These are phyloP conservation scores for Cryptomeria japonica DNA, from an alignment of 75 land plant species.

Conservation along the genomic window DNA sequence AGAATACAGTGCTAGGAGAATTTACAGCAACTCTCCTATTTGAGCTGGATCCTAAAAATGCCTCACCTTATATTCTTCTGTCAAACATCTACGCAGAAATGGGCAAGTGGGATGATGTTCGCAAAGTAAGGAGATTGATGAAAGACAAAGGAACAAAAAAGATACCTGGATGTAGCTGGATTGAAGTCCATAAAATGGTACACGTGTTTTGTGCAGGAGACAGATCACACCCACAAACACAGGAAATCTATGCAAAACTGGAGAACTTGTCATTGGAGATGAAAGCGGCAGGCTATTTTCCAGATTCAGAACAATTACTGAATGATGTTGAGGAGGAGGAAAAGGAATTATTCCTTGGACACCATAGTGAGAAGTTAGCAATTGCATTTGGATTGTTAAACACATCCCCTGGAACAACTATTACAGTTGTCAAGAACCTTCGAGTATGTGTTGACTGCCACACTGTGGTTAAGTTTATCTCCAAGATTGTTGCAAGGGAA, in stretches of 20 bases:
- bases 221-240: constrained; percentile 16
- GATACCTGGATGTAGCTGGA: constrained; percentile 23
- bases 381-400: constrained; percentile 32
- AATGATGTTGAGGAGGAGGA: constrained; percentile 24
- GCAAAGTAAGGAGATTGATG: constrained; percentile 24
- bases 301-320: constrained; percentile 14
- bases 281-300: constrained; percentile 18
- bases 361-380: constrained; percentile 37
- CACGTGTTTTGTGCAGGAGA: constrained; percentile 38
- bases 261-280: constrained; percentile 15
- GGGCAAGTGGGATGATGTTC: constrained; percentile 26
- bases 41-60: constrained; percentile 23
- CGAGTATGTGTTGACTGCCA: constrained; percentile 17
- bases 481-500: constrained; percentile 12
- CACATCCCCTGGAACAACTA: constrained; percentile 6
- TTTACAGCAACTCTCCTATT: background rate
- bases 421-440: constrained; percentile 24
- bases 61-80: constrained; percentile 29
- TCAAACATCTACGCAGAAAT: constrained; percentile 32
- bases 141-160: constrained; percentile 16
- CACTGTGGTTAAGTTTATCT: constrained; percentile 9
- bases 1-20: constrained; percentile 20
- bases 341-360: constrained; percentile 18
- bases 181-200: constrained; percentile 28
- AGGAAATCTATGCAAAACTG: constrained; percentile 24